Conservation (phyloP, 129 eudicot species). For the Centella asiatica region DNA sequence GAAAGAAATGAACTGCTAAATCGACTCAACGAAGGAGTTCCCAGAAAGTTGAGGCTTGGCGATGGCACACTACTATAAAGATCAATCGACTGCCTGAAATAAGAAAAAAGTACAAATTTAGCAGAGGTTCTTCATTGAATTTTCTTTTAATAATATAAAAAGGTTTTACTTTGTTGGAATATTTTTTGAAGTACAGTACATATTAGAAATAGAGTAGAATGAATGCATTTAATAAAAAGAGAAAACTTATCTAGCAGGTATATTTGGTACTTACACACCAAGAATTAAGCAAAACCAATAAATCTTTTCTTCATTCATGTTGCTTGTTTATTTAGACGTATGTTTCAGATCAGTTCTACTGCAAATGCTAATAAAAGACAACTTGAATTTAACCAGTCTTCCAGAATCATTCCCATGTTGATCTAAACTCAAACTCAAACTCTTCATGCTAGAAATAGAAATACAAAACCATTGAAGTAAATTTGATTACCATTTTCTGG, state of each 20-base stretch:
- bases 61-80: conserved; percentile 80
- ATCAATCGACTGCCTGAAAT: conserved; percentile 90
- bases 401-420: background rate
- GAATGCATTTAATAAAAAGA: background rate
- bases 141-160: no score
- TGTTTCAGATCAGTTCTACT: background rate
- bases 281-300: background rate
- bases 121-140: no score
- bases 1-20: conserved; percentile 67
- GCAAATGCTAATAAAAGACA: background rate
- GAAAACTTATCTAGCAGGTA: background rate
- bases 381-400: background rate
- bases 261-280: background rate
- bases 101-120: no score
- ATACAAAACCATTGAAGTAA: background rate
- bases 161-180: no score
- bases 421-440: background rate
- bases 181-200: background rate
- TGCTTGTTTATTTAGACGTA: background rate
- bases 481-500: no score
- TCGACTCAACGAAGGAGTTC: conserved; percentile 53
- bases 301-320: background rate
- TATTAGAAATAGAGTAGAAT: background rate
- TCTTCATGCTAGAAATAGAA: background rate
- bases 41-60: conserved; percentile 66